A percentile compares a stretch with the other conserved stretches of the same genome.
phyloP scores from a whole-genome alignment of 2,329 filamentous ascomycete species.

The Neocatenulostroma microsporum region DNA sequence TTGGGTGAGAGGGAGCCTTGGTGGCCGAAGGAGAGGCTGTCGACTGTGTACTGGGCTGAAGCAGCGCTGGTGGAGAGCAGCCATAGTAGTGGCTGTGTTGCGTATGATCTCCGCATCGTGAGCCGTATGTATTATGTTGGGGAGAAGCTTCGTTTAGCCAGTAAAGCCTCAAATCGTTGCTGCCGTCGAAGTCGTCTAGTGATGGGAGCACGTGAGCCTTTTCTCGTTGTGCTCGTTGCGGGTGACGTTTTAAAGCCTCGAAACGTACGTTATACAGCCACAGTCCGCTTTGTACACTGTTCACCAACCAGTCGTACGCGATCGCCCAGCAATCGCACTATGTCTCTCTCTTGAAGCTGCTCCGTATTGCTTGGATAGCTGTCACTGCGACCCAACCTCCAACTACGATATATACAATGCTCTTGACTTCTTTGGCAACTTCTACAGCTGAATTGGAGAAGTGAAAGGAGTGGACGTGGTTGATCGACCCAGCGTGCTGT shows the following conservation, averaged over 20 bases:
- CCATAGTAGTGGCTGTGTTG: slow-evolving; percentile 6
- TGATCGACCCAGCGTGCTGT: slow-evolving; percentile 28
- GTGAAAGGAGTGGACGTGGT: slow-evolving; percentile 45
- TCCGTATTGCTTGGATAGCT: slow-evolving; percentile 17
- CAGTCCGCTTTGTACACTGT: too few relatives aligned
- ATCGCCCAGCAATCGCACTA: slow-evolving; percentile 4
- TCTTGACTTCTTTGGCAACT: slow-evolving; percentile 45
- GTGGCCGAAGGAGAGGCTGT: slow-evolving; percentile 63
- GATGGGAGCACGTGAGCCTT: too few relatives aligned
- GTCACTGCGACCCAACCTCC: slow-evolving; percentile 27
- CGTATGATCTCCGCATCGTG: background rate
- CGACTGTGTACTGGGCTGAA: slow-evolving; percentile 22
- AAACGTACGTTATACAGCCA: too few relatives aligned
- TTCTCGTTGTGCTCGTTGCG: too few relatives aligned
- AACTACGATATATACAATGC: slow-evolving; percentile 44
- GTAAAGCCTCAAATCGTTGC: too few relatives aligned
- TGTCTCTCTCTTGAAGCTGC: slow-evolving; percentile 14
- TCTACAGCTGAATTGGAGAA: slow-evolving; percentile 43
- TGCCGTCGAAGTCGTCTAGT: too few relatives aligned
- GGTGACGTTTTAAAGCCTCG: too few relatives aligned
- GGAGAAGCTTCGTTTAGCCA: too few relatives aligned
- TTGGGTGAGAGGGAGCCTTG: slow-evolving; percentile 60
- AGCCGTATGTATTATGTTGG: too few relatives aligned
- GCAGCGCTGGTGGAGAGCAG: slow-evolving; percentile 19
- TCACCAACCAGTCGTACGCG: too few relatives aligned